These are phyloP conservation scores for Amauroascus niger DNA, from an alignment of 2,329 filamentous ascomycete genomes.

Conservation along the genomic window DNA sequence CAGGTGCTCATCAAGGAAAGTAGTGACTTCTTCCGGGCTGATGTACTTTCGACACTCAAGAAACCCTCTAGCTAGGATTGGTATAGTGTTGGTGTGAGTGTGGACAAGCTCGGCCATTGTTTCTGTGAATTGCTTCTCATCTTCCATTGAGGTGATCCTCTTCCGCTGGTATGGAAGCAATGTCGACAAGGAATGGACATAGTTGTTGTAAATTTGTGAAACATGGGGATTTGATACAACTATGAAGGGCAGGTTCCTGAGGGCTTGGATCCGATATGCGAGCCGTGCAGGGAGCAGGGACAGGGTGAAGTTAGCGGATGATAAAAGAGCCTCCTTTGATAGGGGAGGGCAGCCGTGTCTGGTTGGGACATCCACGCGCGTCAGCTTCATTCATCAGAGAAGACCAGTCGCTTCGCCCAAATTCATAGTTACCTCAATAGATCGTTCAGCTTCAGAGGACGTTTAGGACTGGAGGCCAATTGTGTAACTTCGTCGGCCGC, in stretches of 20 bases:
- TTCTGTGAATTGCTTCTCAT: constrained; percentile 84
- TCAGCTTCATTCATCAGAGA: constrained; percentile 14
- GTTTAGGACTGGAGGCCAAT: constrained; percentile 66
- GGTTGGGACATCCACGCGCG: background rate
- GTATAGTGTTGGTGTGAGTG: constrained; percentile 90
- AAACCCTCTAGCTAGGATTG: constrained; percentile 82
- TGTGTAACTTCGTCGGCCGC: constrained; percentile 67
- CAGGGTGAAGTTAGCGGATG: constrained; percentile 91
- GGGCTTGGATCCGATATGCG: constrained; percentile 83
- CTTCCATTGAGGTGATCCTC: constrained; percentile 65
- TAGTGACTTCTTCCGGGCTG: constrained; percentile 67
- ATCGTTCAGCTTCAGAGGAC: constrained; percentile 75
- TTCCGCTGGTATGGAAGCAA: constrained; percentile 72
- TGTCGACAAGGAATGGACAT: constrained; percentile 83
- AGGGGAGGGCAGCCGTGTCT: constrained; percentile 76
- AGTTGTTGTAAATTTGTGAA: constrained; percentile 89
- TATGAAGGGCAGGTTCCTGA: constrained; percentile 91
- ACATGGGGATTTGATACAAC: constrained; percentile 97
- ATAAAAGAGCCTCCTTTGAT: constrained; percentile 66
- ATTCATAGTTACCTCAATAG: constrained; percentile 79
- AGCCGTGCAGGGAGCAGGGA: constrained; percentile 84
- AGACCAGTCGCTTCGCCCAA: background rate
- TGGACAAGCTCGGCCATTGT: constrained; percentile 91
- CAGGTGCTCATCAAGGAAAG: constrained; percentile 86
- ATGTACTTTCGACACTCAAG: constrained; percentile 91